Percentiles rank a stretch among this genome's conserved stretches.
Evolutionary conservation across 805 yeast species (phyloP).

Genomic region (Grigorovia jiainica): DNA sequence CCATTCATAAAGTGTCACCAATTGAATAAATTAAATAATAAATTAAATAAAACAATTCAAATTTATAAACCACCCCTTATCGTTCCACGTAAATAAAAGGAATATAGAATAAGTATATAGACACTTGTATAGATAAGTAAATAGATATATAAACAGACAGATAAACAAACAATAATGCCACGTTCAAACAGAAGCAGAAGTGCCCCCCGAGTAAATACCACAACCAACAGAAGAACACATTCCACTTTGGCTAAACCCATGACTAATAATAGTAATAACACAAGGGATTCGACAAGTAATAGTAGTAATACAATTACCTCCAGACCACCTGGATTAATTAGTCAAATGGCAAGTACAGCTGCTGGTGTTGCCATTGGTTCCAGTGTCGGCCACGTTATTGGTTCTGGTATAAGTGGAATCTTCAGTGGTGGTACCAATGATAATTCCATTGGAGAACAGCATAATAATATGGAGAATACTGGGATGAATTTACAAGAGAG

Average conservation of each 20-base stretch:
- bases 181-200: slow-evolving; percentile 29
- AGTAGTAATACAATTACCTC: slow-evolving; percentile 12
- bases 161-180: slow-evolving; percentile 27
- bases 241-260: slow-evolving; percentile 71
- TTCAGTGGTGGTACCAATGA: slow-evolving; percentile 58
- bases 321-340: slow-evolving; percentile 77
- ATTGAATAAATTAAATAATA: no score
- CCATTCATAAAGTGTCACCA: no score
- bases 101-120: no score
- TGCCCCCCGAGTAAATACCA: slow-evolving; percentile 31
- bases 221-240: slow-evolving; percentile 59
- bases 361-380: slow-evolving; percentile 99
- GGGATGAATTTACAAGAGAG: no score
- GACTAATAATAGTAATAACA: no score
- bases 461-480: no score
- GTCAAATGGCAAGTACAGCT: slow-evolving; percentile 97
- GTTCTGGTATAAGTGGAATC: slow-evolving; percentile 86
- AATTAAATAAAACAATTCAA: no score
- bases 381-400: slow-evolving; percentile 91
- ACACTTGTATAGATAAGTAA: background rate
- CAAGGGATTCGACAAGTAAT: no score
- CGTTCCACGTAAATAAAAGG: no score
- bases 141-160: background rate
- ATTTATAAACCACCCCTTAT: no score
- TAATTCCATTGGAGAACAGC: slow-evolving; percentile 38